Conservation (phyloP, 306 rosid species). For the Rubus parviflorus region DNA sequence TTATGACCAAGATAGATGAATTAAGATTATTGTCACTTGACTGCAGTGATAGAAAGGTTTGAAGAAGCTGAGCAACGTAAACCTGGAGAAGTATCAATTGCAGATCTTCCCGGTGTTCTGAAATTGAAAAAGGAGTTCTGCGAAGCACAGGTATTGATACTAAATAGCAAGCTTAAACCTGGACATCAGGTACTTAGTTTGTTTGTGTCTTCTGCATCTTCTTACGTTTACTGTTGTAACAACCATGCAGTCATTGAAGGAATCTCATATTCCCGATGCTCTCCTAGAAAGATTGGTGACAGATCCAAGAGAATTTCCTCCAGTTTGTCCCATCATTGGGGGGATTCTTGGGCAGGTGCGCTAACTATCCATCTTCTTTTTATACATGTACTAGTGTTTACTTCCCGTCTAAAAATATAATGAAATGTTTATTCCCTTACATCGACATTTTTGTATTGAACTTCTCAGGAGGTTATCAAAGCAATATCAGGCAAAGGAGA, state of each 20-base stretch:
- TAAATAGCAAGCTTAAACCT: neutral
- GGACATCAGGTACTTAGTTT: neutral
- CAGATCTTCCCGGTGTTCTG: conserved; percentile 69
- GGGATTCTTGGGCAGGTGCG: conserved; percentile 96
- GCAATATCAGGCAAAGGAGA: conserved; percentile 93
- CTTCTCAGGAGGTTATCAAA: conserved; percentile 84
- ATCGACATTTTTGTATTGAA: conserved; percentile 10
- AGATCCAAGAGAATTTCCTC: conserved; percentile 73
- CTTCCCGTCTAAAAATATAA: neutral
- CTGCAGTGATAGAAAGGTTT: conserved; percentile 71
- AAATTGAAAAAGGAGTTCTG: conserved; percentile 74
- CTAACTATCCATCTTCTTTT: neutral
- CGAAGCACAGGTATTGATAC: conserved; percentile 57
- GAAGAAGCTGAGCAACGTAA: conserved; percentile 73
- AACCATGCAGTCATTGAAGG: conserved; percentile 62
- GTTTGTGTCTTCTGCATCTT: conserved; percentile 15
- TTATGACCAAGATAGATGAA: neutral
- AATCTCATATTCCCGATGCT: conserved; percentile 63
- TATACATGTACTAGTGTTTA: neutral
- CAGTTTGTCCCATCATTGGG: conserved; percentile 88
- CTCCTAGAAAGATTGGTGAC: conserved; percentile 75
- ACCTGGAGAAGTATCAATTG: conserved; percentile 58
- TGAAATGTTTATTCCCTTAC: neutral
- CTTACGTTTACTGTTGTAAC: conserved; percentile 22
- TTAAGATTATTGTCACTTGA: conserved; percentile 7